Percentiles rank a stretch among this genome's conserved stretches.
phyloP scores from a whole-genome alignment of 2,329 filamentous ascomycete genomes.

The Didymella glomerata region DNA sequence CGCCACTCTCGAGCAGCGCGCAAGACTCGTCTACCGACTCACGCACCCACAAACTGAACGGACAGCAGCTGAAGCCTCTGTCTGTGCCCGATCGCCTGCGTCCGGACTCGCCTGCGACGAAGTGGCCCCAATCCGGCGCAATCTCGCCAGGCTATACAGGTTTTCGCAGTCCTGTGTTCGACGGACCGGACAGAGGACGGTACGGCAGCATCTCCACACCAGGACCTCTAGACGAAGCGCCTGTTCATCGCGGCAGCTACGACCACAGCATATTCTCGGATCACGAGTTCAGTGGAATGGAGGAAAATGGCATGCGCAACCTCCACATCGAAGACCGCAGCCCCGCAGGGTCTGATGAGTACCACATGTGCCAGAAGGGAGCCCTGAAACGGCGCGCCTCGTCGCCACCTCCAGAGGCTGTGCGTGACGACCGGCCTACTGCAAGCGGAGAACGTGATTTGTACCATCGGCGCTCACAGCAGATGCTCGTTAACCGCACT shows the following conservation, averaged over 20 bases:
- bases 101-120: conserved; percentile 51
- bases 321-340: conserved; percentile 64
- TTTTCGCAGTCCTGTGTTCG: conserved; percentile 55
- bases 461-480: conserved; percentile 63
- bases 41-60: conserved; percentile 53
- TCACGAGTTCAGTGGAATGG: conserved; percentile 59
- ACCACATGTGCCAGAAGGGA: conserved; percentile 55
- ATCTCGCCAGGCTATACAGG: conserved; percentile 55
- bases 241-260: conserved; percentile 68
- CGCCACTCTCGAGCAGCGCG: conserved; percentile 43
- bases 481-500: conserved; percentile 64
- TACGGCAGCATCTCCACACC: conserved; percentile 60
- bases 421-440: conserved; percentile 57
- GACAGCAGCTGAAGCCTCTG: conserved; percentile 54
- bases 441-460: conserved; percentile 57
- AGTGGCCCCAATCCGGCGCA: conserved; percentile 54
- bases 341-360: conserved; percentile 56
- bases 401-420: conserved; percentile 67
- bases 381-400: conserved; percentile 72
- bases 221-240: conserved; percentile 60
- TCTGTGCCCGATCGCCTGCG: conserved; percentile 56
- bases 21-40: conserved; percentile 49
- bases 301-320: conserved; percentile 61
- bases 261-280: conserved; percentile 65
- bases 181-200: conserved; percentile 51